Conservation (phyloP, 768 basidiomycete genomes). For the Holtermannia corniformis region DNA sequence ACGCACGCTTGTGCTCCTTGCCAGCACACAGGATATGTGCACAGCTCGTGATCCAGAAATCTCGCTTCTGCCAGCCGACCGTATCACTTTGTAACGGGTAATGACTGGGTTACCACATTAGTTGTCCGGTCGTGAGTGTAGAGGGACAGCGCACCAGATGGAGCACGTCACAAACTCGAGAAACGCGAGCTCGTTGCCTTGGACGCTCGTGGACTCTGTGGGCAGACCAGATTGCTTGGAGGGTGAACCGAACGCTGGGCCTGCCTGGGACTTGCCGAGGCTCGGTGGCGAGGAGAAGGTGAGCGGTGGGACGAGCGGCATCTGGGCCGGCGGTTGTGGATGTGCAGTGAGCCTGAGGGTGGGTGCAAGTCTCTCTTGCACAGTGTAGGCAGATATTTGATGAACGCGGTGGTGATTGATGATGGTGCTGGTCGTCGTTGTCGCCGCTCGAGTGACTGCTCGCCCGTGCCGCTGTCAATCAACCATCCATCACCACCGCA, state of each 20-base stretch:
- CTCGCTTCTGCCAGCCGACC: not conserved
- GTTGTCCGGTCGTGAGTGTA: not conserved
- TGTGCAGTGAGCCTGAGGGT: too few relatives aligned
- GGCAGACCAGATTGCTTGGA: not conserved
- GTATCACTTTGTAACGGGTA: not conserved
- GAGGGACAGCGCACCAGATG: not conserved
- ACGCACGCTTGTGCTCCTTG: not conserved
- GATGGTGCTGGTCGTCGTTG: too few relatives aligned
- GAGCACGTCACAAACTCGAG: not conserved
- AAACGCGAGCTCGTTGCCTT: not conserved
- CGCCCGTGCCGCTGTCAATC: too few relatives aligned
- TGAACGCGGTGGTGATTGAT: too few relatives aligned
- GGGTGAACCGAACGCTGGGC: not conserved
- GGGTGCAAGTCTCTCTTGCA: too few relatives aligned
- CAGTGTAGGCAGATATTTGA: too few relatives aligned
- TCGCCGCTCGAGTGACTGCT: too few relatives aligned
- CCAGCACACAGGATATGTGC: not conserved
- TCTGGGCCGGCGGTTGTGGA: too few relatives aligned
- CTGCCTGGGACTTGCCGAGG: not conserved
- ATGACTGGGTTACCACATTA: not conserved
- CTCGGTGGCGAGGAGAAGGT: not conserved
- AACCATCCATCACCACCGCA: too few relatives aligned
- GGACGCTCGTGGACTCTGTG: not conserved
- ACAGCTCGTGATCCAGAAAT: not conserved
- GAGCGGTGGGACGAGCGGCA: not conserved